Percentiles rank a stretch among this genome's conserved stretches.
Evolutionary conservation across 805 yeast genomes (phyloP).

Genomic region (Candida golubevii): DNA sequence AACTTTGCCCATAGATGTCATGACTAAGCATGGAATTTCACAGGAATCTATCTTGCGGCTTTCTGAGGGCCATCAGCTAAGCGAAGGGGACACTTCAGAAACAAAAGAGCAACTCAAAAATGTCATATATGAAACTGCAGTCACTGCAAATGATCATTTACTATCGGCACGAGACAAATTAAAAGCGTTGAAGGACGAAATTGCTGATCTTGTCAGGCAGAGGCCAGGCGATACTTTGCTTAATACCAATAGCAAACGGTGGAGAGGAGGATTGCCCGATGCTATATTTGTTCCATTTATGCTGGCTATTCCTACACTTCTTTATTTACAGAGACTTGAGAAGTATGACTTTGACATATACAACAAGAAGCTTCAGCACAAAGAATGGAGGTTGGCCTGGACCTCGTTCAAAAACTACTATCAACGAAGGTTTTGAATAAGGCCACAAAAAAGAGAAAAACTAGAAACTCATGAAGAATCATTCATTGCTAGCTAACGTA

Average conservation of each 20-base stretch:
- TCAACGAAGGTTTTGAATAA: conserved; percentile 18
- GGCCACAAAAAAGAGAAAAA: too few relatives aligned
- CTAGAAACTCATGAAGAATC: too few relatives aligned
- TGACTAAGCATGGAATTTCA: conserved; percentile 50
- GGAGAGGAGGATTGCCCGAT: conserved; percentile 54
- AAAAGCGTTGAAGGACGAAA: conserved; percentile 31
- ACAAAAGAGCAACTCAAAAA: conserved; percentile 43
- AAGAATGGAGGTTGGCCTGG: conserved; percentile 68
- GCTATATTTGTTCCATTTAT: conserved; percentile 64
- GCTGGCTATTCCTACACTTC: conserved; percentile 60
- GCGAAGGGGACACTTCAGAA: conserved; percentile 22
- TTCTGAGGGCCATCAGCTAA: conserved; percentile 38
- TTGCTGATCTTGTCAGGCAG: conserved; percentile 25
- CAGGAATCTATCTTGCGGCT: conserved; percentile 59
- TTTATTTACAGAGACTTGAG: conserved; percentile 60
- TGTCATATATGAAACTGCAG: conserved; percentile 65
- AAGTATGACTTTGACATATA: conserved; percentile 60
- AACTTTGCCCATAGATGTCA: conserved; percentile 58
- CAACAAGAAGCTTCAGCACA: conserved; percentile 37
- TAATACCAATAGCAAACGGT: conserved; percentile 23
- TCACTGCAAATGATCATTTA: conserved; percentile 75
- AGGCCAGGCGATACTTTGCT: conserved; percentile 23
- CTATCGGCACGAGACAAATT: conserved; percentile 62
- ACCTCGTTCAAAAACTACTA: conserved; percentile 48
- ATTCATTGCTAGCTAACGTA: background rate